Conservation (phyloP, 768 basidiomycete species). For the Tubosaeta sp. region DNA sequence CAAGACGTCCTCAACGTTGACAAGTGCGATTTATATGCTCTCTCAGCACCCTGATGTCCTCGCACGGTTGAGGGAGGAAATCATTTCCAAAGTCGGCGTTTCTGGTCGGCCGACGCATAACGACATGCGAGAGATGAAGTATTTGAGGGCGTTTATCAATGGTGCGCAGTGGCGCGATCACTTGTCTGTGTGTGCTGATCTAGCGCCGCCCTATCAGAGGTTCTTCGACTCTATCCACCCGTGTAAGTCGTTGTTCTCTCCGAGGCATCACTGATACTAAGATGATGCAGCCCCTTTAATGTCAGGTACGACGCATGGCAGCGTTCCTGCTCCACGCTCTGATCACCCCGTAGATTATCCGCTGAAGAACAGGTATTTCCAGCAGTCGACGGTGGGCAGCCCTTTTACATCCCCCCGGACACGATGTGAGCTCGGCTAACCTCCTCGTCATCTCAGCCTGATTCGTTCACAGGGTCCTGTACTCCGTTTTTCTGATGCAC, state of each 20-base stretch:
- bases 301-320: slow-evolving; percentile 12
- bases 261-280: background rate
- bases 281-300: slow-evolving; percentile 18
- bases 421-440: slow-evolving; percentile 19
- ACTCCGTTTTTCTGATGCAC: slow-evolving; percentile 33
- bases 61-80: slow-evolving; percentile 50
- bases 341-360: slow-evolving; percentile 11
- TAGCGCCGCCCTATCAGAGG: slow-evolving; percentile 16
- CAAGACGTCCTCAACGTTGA: slow-evolving; percentile 32
- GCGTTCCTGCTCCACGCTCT: background rate
- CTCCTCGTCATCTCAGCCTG: background rate
- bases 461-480: slow-evolving; percentile 5
- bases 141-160: slow-evolving; percentile 60
- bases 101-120: slow-evolving; percentile 48
- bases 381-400: slow-evolving; percentile 32
- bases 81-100: slow-evolving; percentile 48
- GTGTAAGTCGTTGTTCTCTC: slow-evolving; percentile 16
- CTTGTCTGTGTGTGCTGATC: background rate
- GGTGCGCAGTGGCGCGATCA: slow-evolving; percentile 32
- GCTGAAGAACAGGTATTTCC: slow-evolving; percentile 20
- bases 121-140: slow-evolving; percentile 60
- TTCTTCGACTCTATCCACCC: slow-evolving; percentile 30
- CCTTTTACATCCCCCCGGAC: slow-evolving; percentile 49
- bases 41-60: slow-evolving; percentile 44
- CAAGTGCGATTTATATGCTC: background rate